Evolutionary conservation across 345 rosid species (phyloP), one percentile per base, ranked within the genome.

Genomic region (Euclidium syriacum): DNA sequence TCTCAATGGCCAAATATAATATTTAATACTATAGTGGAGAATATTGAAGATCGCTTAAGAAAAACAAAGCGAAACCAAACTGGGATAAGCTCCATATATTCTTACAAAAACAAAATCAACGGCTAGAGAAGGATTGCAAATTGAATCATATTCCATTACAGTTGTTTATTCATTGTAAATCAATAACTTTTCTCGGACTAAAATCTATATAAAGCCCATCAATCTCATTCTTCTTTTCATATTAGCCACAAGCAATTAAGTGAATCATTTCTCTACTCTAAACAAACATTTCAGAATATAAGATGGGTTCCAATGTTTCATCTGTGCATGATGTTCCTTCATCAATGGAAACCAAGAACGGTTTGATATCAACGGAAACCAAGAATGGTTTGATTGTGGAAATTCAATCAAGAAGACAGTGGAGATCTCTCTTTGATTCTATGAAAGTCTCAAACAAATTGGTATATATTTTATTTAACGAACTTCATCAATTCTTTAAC

Each of bases 401-500:
- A 34, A 68, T 88, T 9, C 79, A 74, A 10, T 80, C 96, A 25
- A 51, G 40, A 51, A 61, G 79, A 44, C 87, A 71, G 51, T 88
- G 98, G 98, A 78, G 52, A 39, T 57, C 80, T 24, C 83, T 75
- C 19, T 78, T 81, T 16, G 85, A 86, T 38, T 79, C 90, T 52
- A 68, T 83, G 59, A 85, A 72, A 68, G 75, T 55, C 50, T 79
- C 73, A 26, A 51, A 76, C 72, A 84, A 81, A 42, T 78, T 91
- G 88, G 98, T 91, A 74, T 7, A 27, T 15, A 23, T 26, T 0
- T 10, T 3, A 1, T 57, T 20, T n/a, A 12, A 30, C n/a, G 19
- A 30, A 54, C 10, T 25, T 38, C 33, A 15, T 38, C 33, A 15
- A 3, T 9, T 35, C 10, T 8, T n/a, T 9, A 35, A 15, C n/a